Evolutionary conservation across 345 rosid species (phyloP).

Genomic region (Murraya paniculata): DNA sequence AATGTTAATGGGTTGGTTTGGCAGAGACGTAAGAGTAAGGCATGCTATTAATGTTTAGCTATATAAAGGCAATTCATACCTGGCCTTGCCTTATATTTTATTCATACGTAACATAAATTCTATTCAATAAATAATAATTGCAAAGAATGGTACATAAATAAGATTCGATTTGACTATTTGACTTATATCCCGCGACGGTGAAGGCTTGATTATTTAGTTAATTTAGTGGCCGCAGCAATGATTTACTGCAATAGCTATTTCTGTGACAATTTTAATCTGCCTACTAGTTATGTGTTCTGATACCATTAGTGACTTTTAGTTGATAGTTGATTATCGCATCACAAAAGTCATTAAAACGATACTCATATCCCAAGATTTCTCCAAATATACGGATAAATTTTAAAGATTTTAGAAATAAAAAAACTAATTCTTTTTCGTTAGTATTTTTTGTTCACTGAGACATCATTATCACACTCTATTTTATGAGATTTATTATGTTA

Average conservation of each 20-base stretch:
- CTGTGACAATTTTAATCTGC: background rate
- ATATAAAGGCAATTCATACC: background rate
- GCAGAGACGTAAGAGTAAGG: background rate
- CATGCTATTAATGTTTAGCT: background rate
- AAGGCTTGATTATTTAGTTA: background rate
- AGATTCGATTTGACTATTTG: constrained; percentile 10
- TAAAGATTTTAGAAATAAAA: too few relatives aligned
- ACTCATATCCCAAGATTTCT: too few relatives aligned
- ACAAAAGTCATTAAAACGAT: too few relatives aligned
- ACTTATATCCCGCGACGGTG: background rate
- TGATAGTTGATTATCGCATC: background rate
- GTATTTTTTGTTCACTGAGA: too few relatives aligned
- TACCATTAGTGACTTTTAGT: background rate
- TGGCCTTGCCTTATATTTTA: background rate
- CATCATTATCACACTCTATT: too few relatives aligned
- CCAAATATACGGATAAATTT: too few relatives aligned
- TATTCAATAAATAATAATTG: background rate
- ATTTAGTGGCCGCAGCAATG: background rate
- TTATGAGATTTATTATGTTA: too few relatives aligned
- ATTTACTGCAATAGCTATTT: background rate
- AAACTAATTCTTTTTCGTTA: too few relatives aligned
- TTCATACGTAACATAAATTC: background rate
- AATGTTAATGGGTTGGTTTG: background rate
- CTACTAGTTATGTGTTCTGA: too few relatives aligned
- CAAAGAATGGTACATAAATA: background rate